Percentiles rank a stretch among this genome's conserved stretches.
phyloP scores from a whole-genome alignment of 1,139 yeast species.

The Nakaseomyces delphensis region DNA sequence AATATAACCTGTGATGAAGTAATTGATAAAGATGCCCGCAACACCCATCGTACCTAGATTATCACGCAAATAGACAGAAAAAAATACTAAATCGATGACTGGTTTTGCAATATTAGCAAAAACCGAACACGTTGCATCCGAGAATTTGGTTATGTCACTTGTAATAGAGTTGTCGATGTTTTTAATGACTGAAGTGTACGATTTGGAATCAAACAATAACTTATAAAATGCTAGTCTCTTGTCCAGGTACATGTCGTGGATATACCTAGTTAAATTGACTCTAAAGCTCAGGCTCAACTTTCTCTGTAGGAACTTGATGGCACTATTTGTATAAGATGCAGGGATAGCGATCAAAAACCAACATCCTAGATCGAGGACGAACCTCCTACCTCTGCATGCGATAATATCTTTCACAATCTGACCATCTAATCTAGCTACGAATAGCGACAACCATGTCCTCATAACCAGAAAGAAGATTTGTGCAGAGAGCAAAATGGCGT shows the following conservation, averaged over 20 bases:
- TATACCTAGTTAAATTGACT: conserved; percentile 73
- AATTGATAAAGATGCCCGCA: conserved; percentile 71
- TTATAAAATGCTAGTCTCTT: conserved; percentile 77
- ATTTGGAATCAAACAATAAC: conserved; percentile 40
- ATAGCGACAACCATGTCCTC: conserved; percentile 78
- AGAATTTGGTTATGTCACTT: conserved; percentile 73
- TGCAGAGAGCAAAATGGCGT: conserved; percentile 54
- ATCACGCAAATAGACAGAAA: conserved; percentile 74
- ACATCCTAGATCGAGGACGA: conserved; percentile 65
- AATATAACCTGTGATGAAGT: conserved; percentile 68
- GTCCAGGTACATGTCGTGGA: conserved; percentile 85
- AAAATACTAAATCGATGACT: conserved; percentile 76
- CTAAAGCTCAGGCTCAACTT: conserved; percentile 76
- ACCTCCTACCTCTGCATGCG: conserved; percentile 70
- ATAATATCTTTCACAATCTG: conserved; percentile 85
- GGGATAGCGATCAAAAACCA: conserved; percentile 92
- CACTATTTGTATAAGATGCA: conserved; percentile 86
- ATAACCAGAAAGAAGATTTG: conserved; percentile 71
- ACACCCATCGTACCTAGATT: conserved; percentile 82
- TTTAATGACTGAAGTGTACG: conserved; percentile 34
- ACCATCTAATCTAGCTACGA: conserved; percentile 86
- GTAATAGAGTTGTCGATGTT: conserved; percentile 70
- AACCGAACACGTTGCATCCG: conserved; percentile 73
- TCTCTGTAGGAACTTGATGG: conserved; percentile 73
- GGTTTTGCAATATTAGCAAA: conserved; percentile 91